Percentiles rank a stretch among this genome's conserved stretches.
Conservation (phyloP, 2,329 filamentous ascomycete genomes). For the Cordyceps fumosorosea region DNA sequence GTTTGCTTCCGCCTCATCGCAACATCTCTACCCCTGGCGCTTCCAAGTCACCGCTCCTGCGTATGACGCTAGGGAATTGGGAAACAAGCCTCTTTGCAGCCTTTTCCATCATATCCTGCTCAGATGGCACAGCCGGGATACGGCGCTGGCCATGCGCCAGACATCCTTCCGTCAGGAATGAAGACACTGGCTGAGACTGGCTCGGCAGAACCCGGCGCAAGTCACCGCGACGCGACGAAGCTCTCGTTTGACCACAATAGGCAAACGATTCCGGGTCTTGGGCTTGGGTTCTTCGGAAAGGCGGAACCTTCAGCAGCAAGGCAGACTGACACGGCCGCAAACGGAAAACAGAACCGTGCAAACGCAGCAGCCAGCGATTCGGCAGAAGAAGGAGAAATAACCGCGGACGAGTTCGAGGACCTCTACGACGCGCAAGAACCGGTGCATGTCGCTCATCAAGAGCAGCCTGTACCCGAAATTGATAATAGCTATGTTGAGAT, state of each 20-base stretch:
- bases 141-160: background rate
- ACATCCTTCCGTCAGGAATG: background rate
- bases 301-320: background rate
- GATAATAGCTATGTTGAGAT: constrained; percentile 15
- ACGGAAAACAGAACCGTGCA: background rate
- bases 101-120: background rate
- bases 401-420: constrained; percentile 59
- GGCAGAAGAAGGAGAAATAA: constrained; percentile 69
- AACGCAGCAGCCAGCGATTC: background rate
- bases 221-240: background rate
- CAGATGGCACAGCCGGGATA: constrained; percentile 4
- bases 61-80: background rate
- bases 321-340: background rate
- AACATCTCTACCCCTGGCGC: background rate
- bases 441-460: background rate
- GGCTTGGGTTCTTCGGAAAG: constrained; percentile 14
- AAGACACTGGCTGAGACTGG: background rate
- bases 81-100: background rate
- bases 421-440: constrained; percentile 39
- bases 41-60: background rate
- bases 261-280: constrained; percentile 22
- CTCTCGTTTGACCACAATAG: constrained; percentile 16
- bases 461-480: constrained; percentile 1
- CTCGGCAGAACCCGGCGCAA: background rate
- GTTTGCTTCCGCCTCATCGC: background rate